Evolutionary conservation across 306 rosid species (phyloP).

Genomic region (Lupinus albus): DNA sequence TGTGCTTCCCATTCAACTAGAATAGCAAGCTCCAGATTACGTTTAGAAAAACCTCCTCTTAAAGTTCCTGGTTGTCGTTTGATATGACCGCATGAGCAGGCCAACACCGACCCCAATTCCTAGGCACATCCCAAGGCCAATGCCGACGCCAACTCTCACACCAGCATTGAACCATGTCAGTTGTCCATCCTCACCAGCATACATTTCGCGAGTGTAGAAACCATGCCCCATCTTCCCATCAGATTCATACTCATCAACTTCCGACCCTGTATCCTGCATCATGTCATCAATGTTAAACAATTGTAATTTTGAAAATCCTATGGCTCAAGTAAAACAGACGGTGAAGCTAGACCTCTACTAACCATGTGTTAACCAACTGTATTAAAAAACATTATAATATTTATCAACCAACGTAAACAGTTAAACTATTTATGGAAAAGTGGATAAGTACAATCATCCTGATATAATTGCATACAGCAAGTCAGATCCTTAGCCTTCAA

Average conservation of each 20-base stretch:
- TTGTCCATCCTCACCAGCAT: conserved; percentile 77
- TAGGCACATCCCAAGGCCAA: conserved; percentile 91
- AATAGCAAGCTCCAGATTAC: conserved; percentile 31
- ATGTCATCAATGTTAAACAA: conserved; percentile 27
- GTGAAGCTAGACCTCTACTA: conserved; percentile 16
- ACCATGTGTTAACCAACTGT: conserved; percentile 1
- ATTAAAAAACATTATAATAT: conserved; percentile 9
- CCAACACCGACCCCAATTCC: conserved; percentile 90
- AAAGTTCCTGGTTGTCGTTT: conserved; percentile 79
- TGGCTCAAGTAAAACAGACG: conserved; percentile 18
- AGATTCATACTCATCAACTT: conserved; percentile 62
- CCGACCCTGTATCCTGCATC: conserved; percentile 65
- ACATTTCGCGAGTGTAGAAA: conserved; percentile 71
- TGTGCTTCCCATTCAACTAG: conserved; percentile 29
- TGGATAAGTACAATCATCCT: not conserved
- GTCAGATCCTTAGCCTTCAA: conserved; percentile 10
- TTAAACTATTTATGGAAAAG: conserved; percentile 1
- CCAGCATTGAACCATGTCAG: conserved; percentile 94
- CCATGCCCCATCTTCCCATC: conserved; percentile 62
- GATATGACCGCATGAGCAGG: conserved; percentile 91
- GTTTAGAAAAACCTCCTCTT: conserved; percentile 67
- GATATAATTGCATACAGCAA: conserved; percentile 15
- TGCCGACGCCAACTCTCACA: conserved; percentile 93
- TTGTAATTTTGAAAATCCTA: conserved; percentile 18
- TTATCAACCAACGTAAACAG: conserved; percentile 1